phyloP scores from a whole-genome alignment of 345 rosid genomes.

The Linum tenue region DNA sequence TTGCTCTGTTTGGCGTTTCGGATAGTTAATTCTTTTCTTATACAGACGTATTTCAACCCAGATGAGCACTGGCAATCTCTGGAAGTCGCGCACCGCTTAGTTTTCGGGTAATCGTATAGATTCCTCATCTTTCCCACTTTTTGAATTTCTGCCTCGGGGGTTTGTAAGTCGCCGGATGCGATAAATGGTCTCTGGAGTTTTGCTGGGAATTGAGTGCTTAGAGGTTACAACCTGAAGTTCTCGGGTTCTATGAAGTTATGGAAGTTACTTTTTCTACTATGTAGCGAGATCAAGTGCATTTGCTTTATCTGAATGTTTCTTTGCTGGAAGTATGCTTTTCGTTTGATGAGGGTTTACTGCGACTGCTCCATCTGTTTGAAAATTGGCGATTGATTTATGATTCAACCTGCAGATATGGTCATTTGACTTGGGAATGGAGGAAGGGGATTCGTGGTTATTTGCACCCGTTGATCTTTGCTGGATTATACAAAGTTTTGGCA shows the following conservation, averaged over 20 bases:
- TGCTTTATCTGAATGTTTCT: not conserved
- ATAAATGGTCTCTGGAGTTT: no score
- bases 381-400: not conserved
- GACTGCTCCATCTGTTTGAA: not conserved
- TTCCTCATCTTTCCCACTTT: no score
- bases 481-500: slow-evolving; percentile 57
- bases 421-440: slow-evolving; percentile 94
- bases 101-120: slow-evolving; percentile 49
- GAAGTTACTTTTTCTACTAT: not conserved
- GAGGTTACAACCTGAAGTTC: not conserved
- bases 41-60: slow-evolving; percentile 83
- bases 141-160: no score
- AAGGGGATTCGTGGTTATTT: slow-evolving; percentile 80
- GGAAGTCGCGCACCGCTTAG: slow-evolving; percentile 67
- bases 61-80: slow-evolving; percentile 96
- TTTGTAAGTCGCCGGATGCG: no score
- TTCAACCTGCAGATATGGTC: slow-evolving; percentile 58
- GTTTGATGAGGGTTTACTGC: not conserved
- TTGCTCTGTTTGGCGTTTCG: slow-evolving; percentile 47
- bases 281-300: not conserved
- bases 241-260: not conserved
- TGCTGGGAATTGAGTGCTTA: no score
- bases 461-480: slow-evolving; percentile 76
- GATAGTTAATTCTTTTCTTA: slow-evolving; percentile 48
- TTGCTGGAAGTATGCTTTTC: not conserved